Evolutionary conservation across 2,329 filamentous ascomycete species (phyloP), one percentile per base, ranked within the genome.

Genomic region (Xylariaceae sp.): DNA sequence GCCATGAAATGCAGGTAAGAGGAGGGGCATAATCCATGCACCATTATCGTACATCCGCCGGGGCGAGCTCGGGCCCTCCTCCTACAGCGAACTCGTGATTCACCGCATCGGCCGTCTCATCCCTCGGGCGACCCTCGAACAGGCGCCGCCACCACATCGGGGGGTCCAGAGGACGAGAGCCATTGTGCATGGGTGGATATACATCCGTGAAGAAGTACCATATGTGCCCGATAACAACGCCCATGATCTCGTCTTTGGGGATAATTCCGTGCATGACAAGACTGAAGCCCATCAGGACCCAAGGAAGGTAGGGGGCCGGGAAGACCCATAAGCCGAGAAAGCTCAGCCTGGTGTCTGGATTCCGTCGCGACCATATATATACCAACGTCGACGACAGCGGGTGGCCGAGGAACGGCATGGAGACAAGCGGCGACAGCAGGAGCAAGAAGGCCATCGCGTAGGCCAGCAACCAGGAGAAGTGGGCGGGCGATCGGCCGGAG

Each of bases 121-220:
- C 61, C 21, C 55, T 59, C 23, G 59, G 66, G 33, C 69, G 66
- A n/a, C 73, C 68, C 50, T 82, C 88, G 56, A 95, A 95, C 13
- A 97, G 57, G 29, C 88, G 76, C 41, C 85, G 76, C 90, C 90
- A 98, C 82, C 87, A 96, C 43, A 69, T 67, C 0, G 92, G 92
- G 26, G 92, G 90, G 54, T 95, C 90, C 33, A 98, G 71, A 1
- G 92, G 92, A 40, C 86, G 76, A 36, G 84, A 82, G 13, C 88
- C 88, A 47, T 84, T 81, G 64, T 96, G 86, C 30, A 96, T 75
- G 3, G 88, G 85, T 3, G 92, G 92, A 63, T 95, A 98, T 12
- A 98, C 89, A 61, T 98, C 92, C 43, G 82, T 86, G 64, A 97
- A 96, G 68, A 96, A 98, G 64, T 97, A 98, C 84, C 89, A 97